Evolutionary conservation across 2,329 filamentous ascomycete genomes (phyloP), one percentile per base, ranked within the genome.

Genomic region (Xylariaceae sp.): DNA sequence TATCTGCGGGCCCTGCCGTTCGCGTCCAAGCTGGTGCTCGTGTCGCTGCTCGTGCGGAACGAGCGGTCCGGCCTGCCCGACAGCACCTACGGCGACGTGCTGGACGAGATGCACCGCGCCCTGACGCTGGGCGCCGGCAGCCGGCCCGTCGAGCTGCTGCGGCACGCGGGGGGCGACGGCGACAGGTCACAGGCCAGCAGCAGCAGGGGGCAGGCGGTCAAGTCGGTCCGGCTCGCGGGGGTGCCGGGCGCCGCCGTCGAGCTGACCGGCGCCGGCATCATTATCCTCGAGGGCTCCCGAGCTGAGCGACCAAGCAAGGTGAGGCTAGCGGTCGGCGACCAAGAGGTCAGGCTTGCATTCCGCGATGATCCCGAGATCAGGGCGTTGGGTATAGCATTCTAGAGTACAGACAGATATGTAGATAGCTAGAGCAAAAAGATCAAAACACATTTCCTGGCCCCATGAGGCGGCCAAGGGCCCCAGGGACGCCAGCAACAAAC

Each of bases 241-340:
- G 40, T 94, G 51, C 77, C 81, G 22, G 68, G 70, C 21, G 89
- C 88, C 1, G 86, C 87, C 2, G 73, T 86, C 37, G 88, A 90
- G 38, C 69, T 98, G 14, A 81, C 85, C 40, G 88, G 92, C 40
- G 86, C 89, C 1, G 92, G 92, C 0, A 76, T 98, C 33, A 70
- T 98, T 38, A 85, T 87, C 5, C 59, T 98, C 33, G 92, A 98
- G 57, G 75, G 75, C 4, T 75, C 80, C 39, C 79, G 79, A 44
- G 82, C 88, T 0, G 90, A 96, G 55, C 71, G 92, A 27, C 87
- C 86, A 15, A 90, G 87, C 36, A 89, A 93, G 58, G 75, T 98
- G 25, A 72, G 90, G 36, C 67, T 98, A 36, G 79, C 85, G 15
- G 80, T 96, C 45, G 83, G 85, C 10, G 86, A 94, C 39, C 90